phyloP scores from a whole-genome alignment of 73 alveolate genomes.

The Vitrella brassicaformis region DNA sequence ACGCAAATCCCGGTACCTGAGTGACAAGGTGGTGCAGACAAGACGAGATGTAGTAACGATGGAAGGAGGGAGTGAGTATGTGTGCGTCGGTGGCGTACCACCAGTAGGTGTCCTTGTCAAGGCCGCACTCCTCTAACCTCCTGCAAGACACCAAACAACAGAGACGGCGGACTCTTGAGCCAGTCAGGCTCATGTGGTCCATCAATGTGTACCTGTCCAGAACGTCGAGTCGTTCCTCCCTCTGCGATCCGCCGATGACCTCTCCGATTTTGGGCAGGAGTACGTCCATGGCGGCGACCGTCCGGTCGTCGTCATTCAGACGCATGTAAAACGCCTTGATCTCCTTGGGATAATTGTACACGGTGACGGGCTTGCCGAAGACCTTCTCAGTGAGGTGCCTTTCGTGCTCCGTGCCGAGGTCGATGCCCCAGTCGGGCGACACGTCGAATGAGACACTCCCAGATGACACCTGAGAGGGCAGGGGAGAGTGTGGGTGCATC shows the following conservation, averaged over 20 bases:
- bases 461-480: no score
- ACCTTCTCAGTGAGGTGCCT: constrained; percentile 81
- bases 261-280: constrained; percentile 96
- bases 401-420: constrained; percentile 88
- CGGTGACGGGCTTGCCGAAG: constrained; percentile 82
- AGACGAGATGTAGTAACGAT: no score
- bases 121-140: constrained; percentile 69
- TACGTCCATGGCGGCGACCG: constrained; percentile 97
- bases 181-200: background rate
- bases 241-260: constrained; percentile 95
- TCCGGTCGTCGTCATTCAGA: constrained; percentile 80
- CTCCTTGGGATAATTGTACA: constrained; percentile 90
- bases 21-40: background rate
- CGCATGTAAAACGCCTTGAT: constrained; percentile 96
- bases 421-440: constrained; percentile 81
- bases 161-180: no score
- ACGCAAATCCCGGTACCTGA: constrained; percentile 80
- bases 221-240: constrained; percentile 81
- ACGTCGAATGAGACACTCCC: no score
- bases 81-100: no score
- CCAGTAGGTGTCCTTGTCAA: constrained; percentile 73
- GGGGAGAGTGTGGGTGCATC: no score
- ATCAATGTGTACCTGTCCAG: constrained; percentile 7
- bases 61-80: no score
- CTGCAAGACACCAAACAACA: no score